Evolutionary conservation across 2,329 filamentous ascomycete species (phyloP), one percentile per base, ranked within the genome.

Genomic region (Hawksworthiomyces lignivorus): DNA sequence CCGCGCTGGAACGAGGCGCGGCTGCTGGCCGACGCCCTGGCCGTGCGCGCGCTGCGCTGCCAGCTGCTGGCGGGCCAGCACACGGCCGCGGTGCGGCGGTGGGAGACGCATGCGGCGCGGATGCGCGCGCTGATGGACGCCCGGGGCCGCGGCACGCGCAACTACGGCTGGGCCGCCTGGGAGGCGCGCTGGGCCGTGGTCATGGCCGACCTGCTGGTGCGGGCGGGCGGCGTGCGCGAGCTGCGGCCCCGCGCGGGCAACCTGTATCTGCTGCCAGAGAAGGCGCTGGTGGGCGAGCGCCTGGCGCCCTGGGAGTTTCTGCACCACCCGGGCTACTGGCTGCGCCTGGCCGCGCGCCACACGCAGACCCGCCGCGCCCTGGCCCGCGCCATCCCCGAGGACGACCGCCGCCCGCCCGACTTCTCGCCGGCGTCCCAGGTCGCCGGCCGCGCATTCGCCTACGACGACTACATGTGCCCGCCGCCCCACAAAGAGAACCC

Each of bases 151-250:
- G 90, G 90, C 1, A 88, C 86, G 3, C 77, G 80, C 24, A 94
- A 87, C 50, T 97, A 97, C 59, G 87, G 87, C 6, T 97, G 89
- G 86, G 77, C 87, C 55, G 89, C 90, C 2, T 98, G 90, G 89
- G 84, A 95, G 63, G 80, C 86, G 30, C 75, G 85, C 43, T 82
- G 78, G 78, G 72, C 75, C 14, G 66, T 65, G 18, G 63, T 78
- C 11, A 82, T 82, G 78, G 77, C 75, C 3, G 68, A 75, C 33
- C 55, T 81, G 47, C 69, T 81, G 15, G 70, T 77, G 47, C 73
- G 68, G 47, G 64, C 70, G n/a, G n/a, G n/a, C 20, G 66, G 69
- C 17, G 63, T 79, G 7, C 63, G 66, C 3, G 72, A 72, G 26
- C 61, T 80, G 15, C 62, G 61, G 2, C 64, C 69, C 1, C 59